Evolutionary conservation across 148 eudicot species (phyloP).

Genomic region (Diospyros lotus): DNA sequence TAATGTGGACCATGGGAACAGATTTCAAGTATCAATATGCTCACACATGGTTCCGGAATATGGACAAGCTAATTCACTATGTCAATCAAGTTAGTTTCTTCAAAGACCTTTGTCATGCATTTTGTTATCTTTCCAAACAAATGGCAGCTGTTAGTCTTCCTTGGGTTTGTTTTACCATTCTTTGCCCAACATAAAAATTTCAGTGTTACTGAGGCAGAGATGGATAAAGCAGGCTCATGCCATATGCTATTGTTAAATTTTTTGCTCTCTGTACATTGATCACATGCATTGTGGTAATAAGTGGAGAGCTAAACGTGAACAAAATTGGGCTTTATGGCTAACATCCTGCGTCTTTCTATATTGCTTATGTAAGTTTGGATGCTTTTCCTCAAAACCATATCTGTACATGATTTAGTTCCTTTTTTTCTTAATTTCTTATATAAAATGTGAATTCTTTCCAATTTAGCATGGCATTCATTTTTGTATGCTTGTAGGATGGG

Average conservation of each 20-base stretch:
- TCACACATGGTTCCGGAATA: slow-evolving; percentile 79
- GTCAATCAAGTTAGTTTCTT: slow-evolving; percentile 54
- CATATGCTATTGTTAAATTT: not conserved
- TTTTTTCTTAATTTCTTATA: not conserved
- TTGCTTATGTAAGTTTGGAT: not conserved
- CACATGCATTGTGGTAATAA: not conserved
- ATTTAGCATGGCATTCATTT: not conserved
- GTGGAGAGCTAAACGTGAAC: not conserved
- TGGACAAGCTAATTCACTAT: slow-evolving; percentile 98
- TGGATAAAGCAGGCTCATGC: not conserved
- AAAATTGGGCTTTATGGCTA: not conserved
- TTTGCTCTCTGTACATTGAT: not conserved
- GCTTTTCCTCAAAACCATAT: not conserved
- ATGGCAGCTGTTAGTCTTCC: not conserved
- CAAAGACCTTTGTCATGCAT: not conserved
- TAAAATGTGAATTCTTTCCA: slow-evolving; percentile 1
- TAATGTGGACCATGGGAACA: slow-evolving; percentile 99
- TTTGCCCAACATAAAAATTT: not conserved
- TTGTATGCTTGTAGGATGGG: slow-evolving; percentile 62
- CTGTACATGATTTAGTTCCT: not conserved
- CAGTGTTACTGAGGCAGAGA: not conserved
- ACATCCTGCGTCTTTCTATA: not conserved
- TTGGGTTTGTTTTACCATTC: not conserved
- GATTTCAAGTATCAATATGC: slow-evolving; percentile 99
- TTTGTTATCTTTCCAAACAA: not conserved